Conservation (phyloP, 129 eudicot genomes). For the Flaveria linearis region DNA sequence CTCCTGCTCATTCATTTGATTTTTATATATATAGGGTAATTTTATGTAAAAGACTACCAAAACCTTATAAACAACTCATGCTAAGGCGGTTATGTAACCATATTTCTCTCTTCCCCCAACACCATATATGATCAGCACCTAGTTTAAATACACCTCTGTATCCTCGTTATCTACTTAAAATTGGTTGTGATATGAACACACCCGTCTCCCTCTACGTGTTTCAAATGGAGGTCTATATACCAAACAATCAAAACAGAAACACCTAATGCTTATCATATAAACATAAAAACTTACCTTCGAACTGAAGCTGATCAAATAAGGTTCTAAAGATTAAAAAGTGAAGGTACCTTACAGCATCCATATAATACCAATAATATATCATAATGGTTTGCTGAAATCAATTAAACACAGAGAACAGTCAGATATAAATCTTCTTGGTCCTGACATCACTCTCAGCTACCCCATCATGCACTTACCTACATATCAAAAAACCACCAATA, state of each 20-base stretch:
- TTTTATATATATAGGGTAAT: too few species aligned
- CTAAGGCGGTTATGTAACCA: too few species aligned
- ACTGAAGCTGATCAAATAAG: not conserved
- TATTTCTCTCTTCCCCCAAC: too few species aligned
- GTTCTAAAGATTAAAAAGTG: not conserved
- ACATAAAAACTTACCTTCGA: not conserved
- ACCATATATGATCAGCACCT: too few species aligned
- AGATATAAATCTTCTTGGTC: not conserved
- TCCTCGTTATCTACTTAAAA: too few species aligned
- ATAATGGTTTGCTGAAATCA: not conserved
- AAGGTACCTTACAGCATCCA: not conserved
- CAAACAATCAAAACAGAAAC: not conserved
- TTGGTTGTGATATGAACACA: too few species aligned
- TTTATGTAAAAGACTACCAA: too few species aligned
- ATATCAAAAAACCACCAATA: not conserved
- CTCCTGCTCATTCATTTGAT: too few species aligned
- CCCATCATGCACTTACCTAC: slow-evolving; percentile 6
- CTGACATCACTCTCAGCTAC: not conserved
- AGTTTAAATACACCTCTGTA: too few species aligned
- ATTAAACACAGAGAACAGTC: not conserved
- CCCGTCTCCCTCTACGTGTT: not conserved
- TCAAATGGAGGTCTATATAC: not conserved
- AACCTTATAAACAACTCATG: too few species aligned
- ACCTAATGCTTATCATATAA: not conserved
- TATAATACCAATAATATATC: not conserved